Evolutionary conservation across 2,329 filamentous ascomycete species (phyloP).

Genomic region (Pyricularia sp.): DNA sequence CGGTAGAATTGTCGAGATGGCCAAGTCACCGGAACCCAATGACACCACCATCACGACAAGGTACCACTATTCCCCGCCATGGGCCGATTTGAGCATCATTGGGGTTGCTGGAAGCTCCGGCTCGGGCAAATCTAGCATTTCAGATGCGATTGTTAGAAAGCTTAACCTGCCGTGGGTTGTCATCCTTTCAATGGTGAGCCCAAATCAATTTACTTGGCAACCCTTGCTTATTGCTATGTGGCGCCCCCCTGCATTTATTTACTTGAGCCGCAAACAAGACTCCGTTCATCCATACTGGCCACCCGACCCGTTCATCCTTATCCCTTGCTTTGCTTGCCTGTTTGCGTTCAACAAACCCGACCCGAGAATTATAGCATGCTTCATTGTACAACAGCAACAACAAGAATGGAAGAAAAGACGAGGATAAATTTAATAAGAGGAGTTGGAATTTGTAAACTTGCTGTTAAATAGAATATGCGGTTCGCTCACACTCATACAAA

Average conservation of each 20-base stretch:
- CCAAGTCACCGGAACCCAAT: slow-evolving; percentile 13
- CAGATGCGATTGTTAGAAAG: slow-evolving; percentile 80
- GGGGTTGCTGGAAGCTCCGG: slow-evolving; percentile 92
- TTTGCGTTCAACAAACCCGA: background rate
- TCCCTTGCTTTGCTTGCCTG: background rate
- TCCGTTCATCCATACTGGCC: background rate
- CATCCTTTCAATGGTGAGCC: slow-evolving; percentile 82
- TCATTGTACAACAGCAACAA: background rate
- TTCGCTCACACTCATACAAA: background rate
- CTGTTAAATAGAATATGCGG: background rate
- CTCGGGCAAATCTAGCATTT: slow-evolving; percentile 88
- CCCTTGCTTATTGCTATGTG: background rate
- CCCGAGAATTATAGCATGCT: background rate
- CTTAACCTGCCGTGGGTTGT: slow-evolving; percentile 96
- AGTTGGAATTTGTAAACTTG: background rate
- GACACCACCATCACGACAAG: slow-evolving; percentile 42
- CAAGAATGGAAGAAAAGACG: background rate
- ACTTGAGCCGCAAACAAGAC: background rate
- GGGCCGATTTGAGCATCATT: slow-evolving; percentile 94
- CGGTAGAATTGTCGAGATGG: background rate
- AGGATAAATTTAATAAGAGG: background rate
- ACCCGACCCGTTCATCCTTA: background rate
- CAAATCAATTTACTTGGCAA: background rate
- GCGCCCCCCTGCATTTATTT: background rate
- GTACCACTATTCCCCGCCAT: slow-evolving; percentile 84